Evolutionary conservation across 768 basidiomycete genomes (phyloP).

Genomic region (Boletus sensibilis): DNA sequence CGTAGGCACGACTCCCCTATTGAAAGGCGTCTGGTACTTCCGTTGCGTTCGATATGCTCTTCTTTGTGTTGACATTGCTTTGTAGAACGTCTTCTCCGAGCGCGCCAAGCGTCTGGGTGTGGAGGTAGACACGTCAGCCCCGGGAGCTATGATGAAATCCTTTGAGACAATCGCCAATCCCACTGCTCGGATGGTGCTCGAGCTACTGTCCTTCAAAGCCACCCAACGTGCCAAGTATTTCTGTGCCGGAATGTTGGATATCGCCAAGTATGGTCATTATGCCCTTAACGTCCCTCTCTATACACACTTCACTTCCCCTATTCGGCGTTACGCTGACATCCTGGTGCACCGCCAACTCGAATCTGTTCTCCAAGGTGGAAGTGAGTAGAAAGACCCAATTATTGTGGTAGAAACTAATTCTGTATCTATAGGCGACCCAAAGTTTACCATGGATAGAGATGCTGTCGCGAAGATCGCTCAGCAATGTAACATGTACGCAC

Average conservation of each 20-base stretch:
- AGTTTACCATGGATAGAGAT: conserved; percentile 97
- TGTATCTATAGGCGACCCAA: conserved; percentile 56
- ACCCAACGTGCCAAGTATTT: conserved; percentile 97
- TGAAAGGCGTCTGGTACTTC: conserved; percentile 77
- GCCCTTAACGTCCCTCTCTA: conserved; percentile 89
- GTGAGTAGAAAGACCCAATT: conserved; percentile 37
- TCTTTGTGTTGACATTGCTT: conserved; percentile 8
- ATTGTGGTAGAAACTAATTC: conserved; percentile 2
- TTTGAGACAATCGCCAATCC: conserved; percentile 74
- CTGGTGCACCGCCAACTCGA: conserved; percentile 97
- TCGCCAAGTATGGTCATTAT: conserved; percentile 95
- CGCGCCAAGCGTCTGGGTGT: conserved; percentile 84
- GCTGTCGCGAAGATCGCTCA: conserved; percentile 97
- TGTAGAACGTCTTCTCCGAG: conserved; percentile 70
- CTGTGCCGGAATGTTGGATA: conserved; percentile 98
- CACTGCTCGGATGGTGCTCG: conserved; percentile 72
- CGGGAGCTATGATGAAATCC: conserved; percentile 82
- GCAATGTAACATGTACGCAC: conserved; percentile 90
- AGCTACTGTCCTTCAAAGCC: conserved; percentile 85
- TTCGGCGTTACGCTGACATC: conserved; percentile 90
- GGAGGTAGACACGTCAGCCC: conserved; percentile 73
- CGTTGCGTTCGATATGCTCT: not conserved
- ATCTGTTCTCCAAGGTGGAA: conserved; percentile 71
- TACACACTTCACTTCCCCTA: conserved; percentile 91
- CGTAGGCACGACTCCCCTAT: conserved; percentile 92